Conservation (phyloP, 1,284 basidiomycete species). For the Rhodotorula sp. region DNA sequence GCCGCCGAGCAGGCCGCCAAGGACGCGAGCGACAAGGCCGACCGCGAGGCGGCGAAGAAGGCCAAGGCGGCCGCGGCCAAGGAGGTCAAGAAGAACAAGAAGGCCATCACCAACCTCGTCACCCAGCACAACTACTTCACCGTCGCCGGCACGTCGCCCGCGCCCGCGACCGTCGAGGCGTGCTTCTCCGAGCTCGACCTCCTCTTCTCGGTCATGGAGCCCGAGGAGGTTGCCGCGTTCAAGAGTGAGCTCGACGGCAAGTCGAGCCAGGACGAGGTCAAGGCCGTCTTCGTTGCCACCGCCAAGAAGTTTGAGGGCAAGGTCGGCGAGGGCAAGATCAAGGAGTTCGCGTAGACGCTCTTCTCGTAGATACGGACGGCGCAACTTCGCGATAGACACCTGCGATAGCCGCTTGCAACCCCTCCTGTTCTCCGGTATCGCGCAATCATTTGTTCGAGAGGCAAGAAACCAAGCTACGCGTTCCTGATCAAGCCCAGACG, state of each 20-base stretch:
- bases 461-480: too few species aligned
- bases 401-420: background rate
- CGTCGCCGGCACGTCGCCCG: conserved; percentile 54
- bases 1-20: conserved; percentile 62
- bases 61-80: conserved; percentile 64
- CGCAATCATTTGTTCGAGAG: too few species aligned
- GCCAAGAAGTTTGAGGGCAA: conserved; percentile 49
- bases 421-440: background rate
- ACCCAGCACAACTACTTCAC: conserved; percentile 62
- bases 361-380: background rate
- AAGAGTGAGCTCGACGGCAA: conserved; percentile 56
- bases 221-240: conserved; percentile 57
- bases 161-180: conserved; percentile 57
- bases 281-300: conserved; percentile 52
- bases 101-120: conserved; percentile 56
- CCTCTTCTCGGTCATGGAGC: conserved; percentile 56
- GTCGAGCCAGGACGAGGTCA: conserved; percentile 46
- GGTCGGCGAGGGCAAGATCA: conserved; percentile 55
- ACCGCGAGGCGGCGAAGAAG: conserved; percentile 85
- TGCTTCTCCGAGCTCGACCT: conserved; percentile 60
- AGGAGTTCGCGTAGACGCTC: conserved; percentile 53
- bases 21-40: conserved; percentile 57
- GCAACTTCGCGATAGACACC: background rate
- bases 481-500: too few species aligned
- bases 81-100: conserved; percentile 58